Conservation (phyloP, 805 yeast genomes). For the Yamadazyma sp. region DNA sequence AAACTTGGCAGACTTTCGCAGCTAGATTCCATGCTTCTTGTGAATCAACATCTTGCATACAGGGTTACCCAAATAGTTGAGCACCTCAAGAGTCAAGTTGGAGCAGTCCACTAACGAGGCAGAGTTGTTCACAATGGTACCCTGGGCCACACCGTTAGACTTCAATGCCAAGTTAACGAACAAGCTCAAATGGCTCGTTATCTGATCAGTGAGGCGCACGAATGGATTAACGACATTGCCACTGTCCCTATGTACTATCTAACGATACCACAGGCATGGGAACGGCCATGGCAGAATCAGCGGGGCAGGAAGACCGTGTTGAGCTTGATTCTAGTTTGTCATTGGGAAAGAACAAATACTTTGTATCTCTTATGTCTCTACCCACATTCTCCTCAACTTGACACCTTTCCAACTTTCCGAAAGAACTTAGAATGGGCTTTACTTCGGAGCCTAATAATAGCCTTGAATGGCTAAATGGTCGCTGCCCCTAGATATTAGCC, state of each 20-base stretch:
- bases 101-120: slow-evolving; percentile 27
- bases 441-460: no score
- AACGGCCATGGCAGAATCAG: slow-evolving; percentile 19
- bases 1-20: slow-evolving; percentile 32
- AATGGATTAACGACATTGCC: slow-evolving; percentile 27
- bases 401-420: no score
- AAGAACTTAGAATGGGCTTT: no score
- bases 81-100: slow-evolving; percentile 27
- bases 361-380: no score
- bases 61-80: slow-evolving; percentile 27
- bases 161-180: slow-evolving; percentile 29
- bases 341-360: slow-evolving; percentile 40
- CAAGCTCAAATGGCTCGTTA: slow-evolving; percentile 39
- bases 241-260: slow-evolving; percentile 28
- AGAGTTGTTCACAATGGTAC: slow-evolving; percentile 31
- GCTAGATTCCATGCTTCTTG: slow-evolving; percentile 30
- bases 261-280: slow-evolving; percentile 30
- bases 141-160: slow-evolving; percentile 30
- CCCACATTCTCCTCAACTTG: no score
- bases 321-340: slow-evolving; percentile 47
- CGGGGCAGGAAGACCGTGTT: slow-evolving; percentile 42
- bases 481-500: no score
- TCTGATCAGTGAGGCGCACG: slow-evolving; percentile 20
- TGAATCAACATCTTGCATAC: slow-evolving; percentile 28
- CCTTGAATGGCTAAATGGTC: no score